These are phyloP conservation scores for Nicotiana obtusifolia DNA, from an alignment of 257 asterid species.

Conservation along the genomic window DNA sequence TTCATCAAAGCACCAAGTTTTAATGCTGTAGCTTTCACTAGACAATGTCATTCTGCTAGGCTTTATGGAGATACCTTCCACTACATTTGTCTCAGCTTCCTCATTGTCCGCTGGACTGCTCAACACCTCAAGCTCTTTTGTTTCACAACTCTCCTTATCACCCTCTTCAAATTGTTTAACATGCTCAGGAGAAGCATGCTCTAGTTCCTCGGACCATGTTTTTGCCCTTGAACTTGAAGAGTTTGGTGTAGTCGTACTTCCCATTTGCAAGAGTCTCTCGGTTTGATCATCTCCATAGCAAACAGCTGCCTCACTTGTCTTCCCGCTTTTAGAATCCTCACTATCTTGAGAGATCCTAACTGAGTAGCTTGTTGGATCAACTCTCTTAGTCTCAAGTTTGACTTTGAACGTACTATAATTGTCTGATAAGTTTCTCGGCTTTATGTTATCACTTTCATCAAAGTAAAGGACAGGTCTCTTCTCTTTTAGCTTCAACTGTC, in stretches of 20 bases:
- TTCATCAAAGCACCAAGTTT: background rate
- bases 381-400: constrained; percentile 65
- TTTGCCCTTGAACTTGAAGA: constrained; percentile 28
- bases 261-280: constrained; percentile 40
- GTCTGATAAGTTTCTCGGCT: constrained; percentile 27
- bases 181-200: constrained; percentile 20
- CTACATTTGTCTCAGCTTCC: constrained; percentile 11
- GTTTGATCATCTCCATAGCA: constrained; percentile 39
- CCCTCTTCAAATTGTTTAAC: constrained; percentile 22
- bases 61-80: background rate
- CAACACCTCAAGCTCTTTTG: constrained; percentile 24
- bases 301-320: constrained; percentile 43
- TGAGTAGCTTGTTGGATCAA: constrained; percentile 73
- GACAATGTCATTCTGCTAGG: background rate
- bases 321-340: constrained; percentile 69
- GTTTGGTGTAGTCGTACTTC: constrained; percentile 24
- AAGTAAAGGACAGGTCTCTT: constrained; percentile 50
- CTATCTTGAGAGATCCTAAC: constrained; percentile 56
- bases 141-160: constrained; percentile 23
- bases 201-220: constrained; percentile 33
- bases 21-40: background rate
- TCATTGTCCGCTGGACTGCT: constrained; percentile 15
- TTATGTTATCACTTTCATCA: constrained; percentile 40
- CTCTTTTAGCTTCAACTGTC: constrained; percentile 39
- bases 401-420: constrained; percentile 26